Evolutionary conservation across 306 rosid species (phyloP).

Genomic region (Acmispon strigosus): DNA sequence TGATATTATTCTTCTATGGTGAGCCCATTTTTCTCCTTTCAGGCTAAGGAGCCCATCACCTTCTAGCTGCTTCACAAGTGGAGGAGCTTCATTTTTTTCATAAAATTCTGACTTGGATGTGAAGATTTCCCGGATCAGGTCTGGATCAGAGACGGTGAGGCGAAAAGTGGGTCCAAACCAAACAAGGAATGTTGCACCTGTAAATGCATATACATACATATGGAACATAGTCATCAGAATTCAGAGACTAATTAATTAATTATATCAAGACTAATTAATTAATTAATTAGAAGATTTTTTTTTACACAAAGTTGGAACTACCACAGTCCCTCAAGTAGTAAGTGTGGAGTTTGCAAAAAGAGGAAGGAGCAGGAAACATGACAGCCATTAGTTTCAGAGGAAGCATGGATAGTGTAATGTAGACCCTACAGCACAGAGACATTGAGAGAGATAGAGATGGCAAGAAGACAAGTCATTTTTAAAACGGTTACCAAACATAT

Average conservation of each 20-base stretch:
- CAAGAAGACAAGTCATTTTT: slow-evolving; percentile 58
- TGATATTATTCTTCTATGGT: slow-evolving; percentile 71
- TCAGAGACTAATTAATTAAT: not conserved
- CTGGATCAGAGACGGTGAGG: slow-evolving; percentile 80
- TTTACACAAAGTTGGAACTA: slow-evolving; percentile 28
- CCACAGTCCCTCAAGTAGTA: slow-evolving; percentile 27
- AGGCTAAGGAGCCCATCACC: slow-evolving; percentile 97
- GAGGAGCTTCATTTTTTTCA: slow-evolving; percentile 93
- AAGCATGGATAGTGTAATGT: slow-evolving; percentile 61
- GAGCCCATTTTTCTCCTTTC: slow-evolving; percentile 94
- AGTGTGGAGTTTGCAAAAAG: slow-evolving; percentile 43
- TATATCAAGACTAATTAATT: not conserved
- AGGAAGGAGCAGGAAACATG: slow-evolving; percentile 54
- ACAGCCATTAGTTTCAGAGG: slow-evolving; percentile 51
- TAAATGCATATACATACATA: too few species aligned
- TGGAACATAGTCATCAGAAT: not conserved
- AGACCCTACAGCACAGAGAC: slow-evolving; percentile 57
- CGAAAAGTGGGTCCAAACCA: slow-evolving; percentile 96
- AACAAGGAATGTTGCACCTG: slow-evolving; percentile 83
- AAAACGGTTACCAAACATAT: slow-evolving; percentile 46
- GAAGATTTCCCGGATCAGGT: slow-evolving; percentile 83
- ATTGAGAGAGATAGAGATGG: slow-evolving; percentile 8
- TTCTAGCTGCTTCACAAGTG: slow-evolving; percentile 89
- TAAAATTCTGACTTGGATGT: slow-evolving; percentile 72
- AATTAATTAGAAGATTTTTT: not conserved